Conservation (phyloP, 768 basidiomycete species). For the Mycena crocata region DNA sequence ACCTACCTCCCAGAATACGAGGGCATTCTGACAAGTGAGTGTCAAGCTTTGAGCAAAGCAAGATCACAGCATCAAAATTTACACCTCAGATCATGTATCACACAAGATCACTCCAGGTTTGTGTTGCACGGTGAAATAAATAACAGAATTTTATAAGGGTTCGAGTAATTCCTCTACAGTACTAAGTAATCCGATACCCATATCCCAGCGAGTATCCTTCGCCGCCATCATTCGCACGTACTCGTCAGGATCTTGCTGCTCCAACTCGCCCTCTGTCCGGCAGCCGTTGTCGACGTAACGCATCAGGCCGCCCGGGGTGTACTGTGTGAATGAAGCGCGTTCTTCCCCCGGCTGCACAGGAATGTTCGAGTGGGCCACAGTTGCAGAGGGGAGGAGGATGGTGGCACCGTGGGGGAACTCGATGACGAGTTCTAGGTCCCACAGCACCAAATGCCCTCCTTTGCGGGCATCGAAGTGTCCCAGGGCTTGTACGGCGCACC, state of each 20-base stretch:
- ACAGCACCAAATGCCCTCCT: conserved; percentile 48
- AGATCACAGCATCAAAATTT: background rate
- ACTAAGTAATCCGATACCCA: background rate
- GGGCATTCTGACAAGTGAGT: background rate
- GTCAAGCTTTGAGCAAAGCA: background rate
- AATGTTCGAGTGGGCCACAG: conserved; percentile 41
- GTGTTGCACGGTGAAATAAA: background rate
- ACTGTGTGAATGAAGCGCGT: conserved; percentile 41
- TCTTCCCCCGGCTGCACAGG: conserved; percentile 30
- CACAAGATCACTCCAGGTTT: background rate
- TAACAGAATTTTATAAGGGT: background rate
- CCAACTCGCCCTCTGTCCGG: background rate
- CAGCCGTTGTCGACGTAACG: conserved; percentile 25
- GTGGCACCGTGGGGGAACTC: conserved; percentile 39
- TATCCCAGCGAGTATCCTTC: conserved; percentile 3
- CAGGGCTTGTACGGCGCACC: conserved; percentile 44
- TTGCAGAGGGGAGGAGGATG: conserved; percentile 44
- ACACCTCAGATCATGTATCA: background rate
- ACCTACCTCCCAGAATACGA: no score
- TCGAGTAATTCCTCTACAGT: conserved; percentile 1
- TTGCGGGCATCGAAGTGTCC: conserved; percentile 40
- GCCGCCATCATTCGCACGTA: background rate
- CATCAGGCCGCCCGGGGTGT: conserved; percentile 40
- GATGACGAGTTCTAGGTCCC: conserved; percentile 40
- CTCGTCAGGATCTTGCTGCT: background rate